phyloP scores from a whole-genome alignment of 2,329 filamentous ascomycete genomes.

The Immersiporthe knoxdaviesiana region DNA sequence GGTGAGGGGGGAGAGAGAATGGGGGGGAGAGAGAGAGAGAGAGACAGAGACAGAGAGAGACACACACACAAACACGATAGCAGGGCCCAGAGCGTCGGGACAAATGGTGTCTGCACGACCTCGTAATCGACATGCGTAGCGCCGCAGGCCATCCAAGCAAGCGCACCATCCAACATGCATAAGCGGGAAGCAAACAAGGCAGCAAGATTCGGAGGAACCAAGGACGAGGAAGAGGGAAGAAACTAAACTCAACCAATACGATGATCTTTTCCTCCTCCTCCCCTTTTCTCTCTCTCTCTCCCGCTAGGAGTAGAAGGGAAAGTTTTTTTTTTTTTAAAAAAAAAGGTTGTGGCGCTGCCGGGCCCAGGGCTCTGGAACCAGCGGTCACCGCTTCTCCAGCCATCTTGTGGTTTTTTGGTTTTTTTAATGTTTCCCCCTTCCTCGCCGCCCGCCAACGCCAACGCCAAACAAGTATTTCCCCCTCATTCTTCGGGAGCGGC shows the following conservation, averaged over 20 bases:
- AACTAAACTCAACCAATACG: neutral
- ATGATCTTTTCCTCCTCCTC: neutral
- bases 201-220: neutral
- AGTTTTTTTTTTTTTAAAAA: too few species aligned
- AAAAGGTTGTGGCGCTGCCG: slow-evolving; percentile 4
- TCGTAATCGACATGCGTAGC: neutral
- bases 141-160: neutral
- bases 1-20: neutral
- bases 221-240: neutral
- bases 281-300: too few species aligned
- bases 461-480: neutral
- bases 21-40: neutral
- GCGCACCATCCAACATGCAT: neutral
- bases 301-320: too few species aligned
- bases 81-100: neutral
- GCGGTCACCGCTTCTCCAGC: slow-evolving; percentile 9
- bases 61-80: neutral
- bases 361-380: slow-evolving; percentile 15
- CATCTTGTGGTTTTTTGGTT: neutral
- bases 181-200: neutral
- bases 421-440: too few species aligned
- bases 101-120: neutral
- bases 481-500: slow-evolving; percentile 22
- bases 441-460: neutral
- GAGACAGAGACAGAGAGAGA: too few species aligned